Evolutionary conservation across 371 early-diverging fungal genomes (phyloP).

Genomic region (Zopfochytrium polystomum): DNA sequence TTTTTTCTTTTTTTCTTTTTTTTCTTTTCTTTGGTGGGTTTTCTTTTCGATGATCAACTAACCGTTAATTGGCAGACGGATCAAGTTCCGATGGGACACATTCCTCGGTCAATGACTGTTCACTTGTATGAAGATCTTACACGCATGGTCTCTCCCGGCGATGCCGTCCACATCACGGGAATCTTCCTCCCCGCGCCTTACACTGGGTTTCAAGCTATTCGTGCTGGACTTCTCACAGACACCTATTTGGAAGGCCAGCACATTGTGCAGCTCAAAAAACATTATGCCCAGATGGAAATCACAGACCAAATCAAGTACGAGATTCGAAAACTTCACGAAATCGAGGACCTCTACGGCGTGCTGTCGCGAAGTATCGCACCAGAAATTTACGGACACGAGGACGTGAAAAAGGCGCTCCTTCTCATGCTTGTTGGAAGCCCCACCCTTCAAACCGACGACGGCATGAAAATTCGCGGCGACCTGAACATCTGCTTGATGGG

Average conservation of each 20-base stretch:
- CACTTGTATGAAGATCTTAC: slow-evolving; percentile 84
- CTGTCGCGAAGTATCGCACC: slow-evolving; percentile 95
- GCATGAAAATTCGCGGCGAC: slow-evolving; percentile 92
- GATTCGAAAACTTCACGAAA: slow-evolving; percentile 61
- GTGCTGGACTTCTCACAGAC: slow-evolving; percentile 94
- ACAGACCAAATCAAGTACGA: slow-evolving; percentile 60
- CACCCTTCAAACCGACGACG: slow-evolving; percentile 79
- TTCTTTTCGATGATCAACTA: neutral
- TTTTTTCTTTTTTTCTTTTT: neutral
- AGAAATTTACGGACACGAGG: slow-evolving; percentile 95
- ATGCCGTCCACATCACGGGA: slow-evolving; percentile 84
- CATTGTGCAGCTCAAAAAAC: slow-evolving; percentile 81
- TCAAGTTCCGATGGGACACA: slow-evolving; percentile 98
- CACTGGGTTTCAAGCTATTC: slow-evolving; percentile 87
- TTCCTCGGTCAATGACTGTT: slow-evolving; percentile 93
- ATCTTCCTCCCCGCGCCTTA: slow-evolving; percentile 94
- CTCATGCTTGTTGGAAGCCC: slow-evolving; percentile 89
- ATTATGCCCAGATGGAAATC: slow-evolving; percentile 76
- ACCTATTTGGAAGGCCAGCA: slow-evolving; percentile 90
- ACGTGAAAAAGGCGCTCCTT: slow-evolving; percentile 91
- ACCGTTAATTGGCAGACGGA: slow-evolving; percentile 60
- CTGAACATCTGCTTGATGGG: slow-evolving; percentile 98
- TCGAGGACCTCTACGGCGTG: slow-evolving; percentile 76
- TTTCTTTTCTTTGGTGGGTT: too few relatives aligned
- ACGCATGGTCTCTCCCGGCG: slow-evolving; percentile 87